Percentiles rank a stretch among this genome's conserved stretches.
Conservation (phyloP, 2,329 filamentous ascomycete genomes). For the Cercospora sesami region DNA sequence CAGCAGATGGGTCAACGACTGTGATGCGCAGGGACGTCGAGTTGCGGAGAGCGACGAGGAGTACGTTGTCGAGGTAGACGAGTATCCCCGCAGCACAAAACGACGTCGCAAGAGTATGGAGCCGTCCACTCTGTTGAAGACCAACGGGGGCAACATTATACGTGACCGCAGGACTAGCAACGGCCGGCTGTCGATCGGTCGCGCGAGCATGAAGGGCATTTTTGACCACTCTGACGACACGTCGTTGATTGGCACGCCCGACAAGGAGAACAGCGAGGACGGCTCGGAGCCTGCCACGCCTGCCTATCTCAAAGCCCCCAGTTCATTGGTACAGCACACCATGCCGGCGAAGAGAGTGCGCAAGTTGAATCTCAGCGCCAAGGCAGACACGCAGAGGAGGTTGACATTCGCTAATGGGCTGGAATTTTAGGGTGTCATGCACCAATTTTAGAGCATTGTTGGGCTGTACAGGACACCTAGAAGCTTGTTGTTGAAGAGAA, state of each 20-base stretch:
- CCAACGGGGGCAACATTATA: conserved; percentile 39
- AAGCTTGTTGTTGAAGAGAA: not conserved
- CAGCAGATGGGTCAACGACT: conserved; percentile 42
- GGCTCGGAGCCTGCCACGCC: conserved; percentile 36
- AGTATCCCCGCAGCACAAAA: conserved; percentile 35
- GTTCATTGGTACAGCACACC: conserved; percentile 38
- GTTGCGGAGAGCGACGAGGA: conserved; percentile 37
- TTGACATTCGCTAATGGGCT: conserved; percentile 34
- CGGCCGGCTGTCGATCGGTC: conserved; percentile 34
- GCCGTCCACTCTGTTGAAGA: conserved; percentile 35
- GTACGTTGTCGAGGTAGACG: conserved; percentile 39
- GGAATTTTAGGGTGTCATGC: conserved; percentile 10
- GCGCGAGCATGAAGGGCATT: conserved; percentile 25
- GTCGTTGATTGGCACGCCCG: conserved; percentile 13
- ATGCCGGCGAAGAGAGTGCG: conserved; percentile 38
- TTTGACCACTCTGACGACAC: conserved; percentile 2
- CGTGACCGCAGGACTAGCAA: conserved; percentile 34
- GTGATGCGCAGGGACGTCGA: conserved; percentile 35
- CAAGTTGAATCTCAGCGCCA: conserved; percentile 35
- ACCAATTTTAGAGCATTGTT: not conserved
- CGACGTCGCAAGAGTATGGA: conserved; percentile 42
- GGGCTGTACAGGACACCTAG: not conserved
- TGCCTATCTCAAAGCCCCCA: conserved; percentile 34
- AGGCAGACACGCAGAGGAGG: conserved; percentile 33
- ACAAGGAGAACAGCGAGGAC: conserved; percentile 34